A percentile compares a stretch with the other conserved stretches of the same genome.
Conservation (phyloP, 1,284 basidiomycete genomes). For the Puccinia horiana region DNA sequence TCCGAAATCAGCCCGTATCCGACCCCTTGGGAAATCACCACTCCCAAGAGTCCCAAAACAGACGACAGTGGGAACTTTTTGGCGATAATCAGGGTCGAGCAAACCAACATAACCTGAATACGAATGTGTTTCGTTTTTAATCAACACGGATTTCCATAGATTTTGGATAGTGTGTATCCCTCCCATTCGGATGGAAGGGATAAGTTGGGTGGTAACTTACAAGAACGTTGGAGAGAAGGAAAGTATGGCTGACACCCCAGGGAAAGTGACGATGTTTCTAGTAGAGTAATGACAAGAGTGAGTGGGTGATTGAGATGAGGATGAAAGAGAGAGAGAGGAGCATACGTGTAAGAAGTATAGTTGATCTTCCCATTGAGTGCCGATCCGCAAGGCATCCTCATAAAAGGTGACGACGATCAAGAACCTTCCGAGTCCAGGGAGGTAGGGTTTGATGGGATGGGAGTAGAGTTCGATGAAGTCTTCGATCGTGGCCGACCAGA, state of each 20-base stretch:
- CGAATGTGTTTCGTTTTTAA: too few relatives aligned
- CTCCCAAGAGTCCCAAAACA: constrained; percentile 81
- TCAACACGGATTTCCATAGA: too few relatives aligned
- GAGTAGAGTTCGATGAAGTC: constrained; percentile 89
- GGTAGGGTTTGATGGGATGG: constrained; percentile 88
- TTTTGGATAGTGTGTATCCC: background rate
- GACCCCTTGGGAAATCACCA: constrained; percentile 89
- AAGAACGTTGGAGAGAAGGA: constrained; percentile 86
- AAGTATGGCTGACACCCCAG: constrained; percentile 88
- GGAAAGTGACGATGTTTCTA: constrained; percentile 81
- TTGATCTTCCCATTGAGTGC: constrained; percentile 94
- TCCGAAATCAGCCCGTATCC: constrained; percentile 95
- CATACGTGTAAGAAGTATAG: constrained; percentile 92
- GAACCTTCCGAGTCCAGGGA: constrained; percentile 93
- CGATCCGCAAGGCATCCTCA: constrained; percentile 90
- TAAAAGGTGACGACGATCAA: constrained; percentile 97
- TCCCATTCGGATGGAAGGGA: background rate
- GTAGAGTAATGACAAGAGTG: constrained; percentile 60
- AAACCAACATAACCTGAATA: constrained; percentile 82
- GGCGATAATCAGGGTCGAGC: constrained; percentile 81
- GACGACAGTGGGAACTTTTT: constrained; percentile 86
- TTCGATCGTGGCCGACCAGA: constrained; percentile 65
- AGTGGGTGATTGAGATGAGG: constrained; percentile 38
- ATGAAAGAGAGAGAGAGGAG: constrained; percentile 56
- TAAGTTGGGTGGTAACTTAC: constrained; percentile 65